Conservation (phyloP, 805 yeast genomes). For the Yamadazyma paraphyllophila region DNA sequence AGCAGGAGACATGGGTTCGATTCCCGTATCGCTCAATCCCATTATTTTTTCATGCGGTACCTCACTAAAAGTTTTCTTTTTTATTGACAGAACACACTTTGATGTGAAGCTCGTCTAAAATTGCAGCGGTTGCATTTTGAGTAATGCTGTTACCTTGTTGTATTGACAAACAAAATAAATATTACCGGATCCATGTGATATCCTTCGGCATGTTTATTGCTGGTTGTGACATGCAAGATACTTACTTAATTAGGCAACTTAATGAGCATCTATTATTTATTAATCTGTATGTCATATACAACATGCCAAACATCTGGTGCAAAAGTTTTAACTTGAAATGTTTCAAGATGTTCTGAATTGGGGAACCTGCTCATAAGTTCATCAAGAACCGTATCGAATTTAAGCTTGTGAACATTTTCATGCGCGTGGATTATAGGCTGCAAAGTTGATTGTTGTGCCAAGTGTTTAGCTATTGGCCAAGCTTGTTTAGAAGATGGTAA, state of each 20-base stretch:
- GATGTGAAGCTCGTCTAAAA: background rate
- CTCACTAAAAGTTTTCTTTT: conserved; percentile 1
- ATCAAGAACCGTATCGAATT: conserved; percentile 32
- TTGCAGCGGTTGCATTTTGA: background rate
- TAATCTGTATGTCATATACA: conserved; percentile 34
- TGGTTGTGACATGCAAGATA: background rate
- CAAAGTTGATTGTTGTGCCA: conserved; percentile 6
- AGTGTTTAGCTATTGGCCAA: conserved; percentile 48
- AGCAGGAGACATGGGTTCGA: conserved; percentile 93
- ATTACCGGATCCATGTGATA: background rate
- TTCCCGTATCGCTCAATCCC: conserved; percentile 76
- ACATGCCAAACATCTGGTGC: conserved; percentile 88
- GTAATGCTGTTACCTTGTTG: background rate
- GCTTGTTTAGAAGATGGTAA: conserved; percentile 68
- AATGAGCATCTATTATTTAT: background rate
- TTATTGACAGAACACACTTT: background rate
- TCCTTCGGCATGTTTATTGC: background rate
- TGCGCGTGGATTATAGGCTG: conserved; percentile 58
- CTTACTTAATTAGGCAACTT: background rate
- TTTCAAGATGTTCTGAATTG: conserved; percentile 5
- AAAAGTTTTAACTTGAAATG: conserved; percentile 65
- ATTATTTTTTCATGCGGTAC: conserved; percentile 13
- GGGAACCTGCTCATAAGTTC: conserved; percentile 10
- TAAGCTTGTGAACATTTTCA: conserved; percentile 59
- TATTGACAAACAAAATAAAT: background rate